These are phyloP conservation scores for Colletotrichum musae DNA, from an alignment of 2,329 filamentous ascomycete species.

Conservation along the genomic window DNA sequence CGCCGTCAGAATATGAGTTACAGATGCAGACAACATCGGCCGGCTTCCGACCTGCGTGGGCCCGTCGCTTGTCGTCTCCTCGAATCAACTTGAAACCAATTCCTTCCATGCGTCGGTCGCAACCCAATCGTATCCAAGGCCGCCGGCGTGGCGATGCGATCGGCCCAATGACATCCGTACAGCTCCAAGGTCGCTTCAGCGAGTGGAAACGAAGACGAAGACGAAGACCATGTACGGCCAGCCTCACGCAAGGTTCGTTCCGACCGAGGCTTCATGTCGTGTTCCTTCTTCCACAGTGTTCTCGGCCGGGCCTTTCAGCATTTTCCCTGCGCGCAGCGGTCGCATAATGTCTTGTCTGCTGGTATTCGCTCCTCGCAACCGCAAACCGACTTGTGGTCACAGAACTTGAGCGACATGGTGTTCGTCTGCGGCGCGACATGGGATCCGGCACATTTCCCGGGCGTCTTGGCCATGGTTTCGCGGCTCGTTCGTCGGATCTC, in stretches of 20 bases:
- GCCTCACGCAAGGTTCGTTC: neutral
- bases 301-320: slow-evolving; percentile 15
- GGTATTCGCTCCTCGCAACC: slow-evolving; percentile 40
- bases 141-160: slow-evolving; percentile 8
- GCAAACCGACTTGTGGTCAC: slow-evolving; percentile 42
- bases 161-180: neutral
- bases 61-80: slow-evolving; percentile 1
- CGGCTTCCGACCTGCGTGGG: slow-evolving; percentile 1
- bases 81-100: slow-evolving; percentile 24
- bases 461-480: slow-evolving; percentile 25
- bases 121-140: neutral
- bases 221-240: no score
- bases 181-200: neutral
- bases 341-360: slow-evolving; percentile 42
- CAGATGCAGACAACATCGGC: slow-evolving; percentile 7
- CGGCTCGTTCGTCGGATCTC: slow-evolving; percentile 31
- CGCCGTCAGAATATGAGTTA: slow-evolving; percentile 12
- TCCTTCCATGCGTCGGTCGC: slow-evolving; percentile 14
- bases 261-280: neutral
- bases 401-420: slow-evolving; percentile 43
- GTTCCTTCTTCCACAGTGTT: neutral
- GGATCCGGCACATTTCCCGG: slow-evolving; percentile 7
- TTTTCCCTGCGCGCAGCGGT: slow-evolving; percentile 35
- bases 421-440: slow-evolving; percentile 19
- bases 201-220: neutral